phyloP scores from a whole-genome alignment of 805 yeast species.

The Brettanomyces naardenensis region DNA sequence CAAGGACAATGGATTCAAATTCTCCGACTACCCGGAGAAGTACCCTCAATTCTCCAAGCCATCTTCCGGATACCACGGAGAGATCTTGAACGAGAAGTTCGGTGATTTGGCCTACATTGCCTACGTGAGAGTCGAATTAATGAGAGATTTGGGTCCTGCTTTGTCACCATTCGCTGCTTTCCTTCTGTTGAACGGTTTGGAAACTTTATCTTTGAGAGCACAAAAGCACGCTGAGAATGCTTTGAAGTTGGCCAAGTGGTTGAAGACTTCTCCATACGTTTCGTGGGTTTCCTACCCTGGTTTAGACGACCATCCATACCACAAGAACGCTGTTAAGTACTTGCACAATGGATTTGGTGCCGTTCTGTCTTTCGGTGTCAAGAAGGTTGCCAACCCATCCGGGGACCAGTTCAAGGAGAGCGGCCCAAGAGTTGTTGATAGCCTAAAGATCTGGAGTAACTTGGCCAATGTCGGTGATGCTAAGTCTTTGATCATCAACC shows the following conservation, averaged over 20 bases:
- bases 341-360: constrained; percentile 78
- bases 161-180: constrained; percentile 86
- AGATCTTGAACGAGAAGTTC: constrained; percentile 70
- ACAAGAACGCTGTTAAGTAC: constrained; percentile 78
- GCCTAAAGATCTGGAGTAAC: constrained; percentile 77
- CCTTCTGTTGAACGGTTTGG: constrained; percentile 83
- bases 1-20: constrained; percentile 90
- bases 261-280: constrained; percentile 63
- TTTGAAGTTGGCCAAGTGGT: constrained; percentile 65
- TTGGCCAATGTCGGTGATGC: constrained; percentile 97
- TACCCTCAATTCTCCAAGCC: constrained; percentile 91
- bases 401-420: constrained; percentile 63
- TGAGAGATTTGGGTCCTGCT: constrained; percentile 89
- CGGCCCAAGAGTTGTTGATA: constrained; percentile 80
- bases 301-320: constrained; percentile 67
- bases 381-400: constrained; percentile 40
- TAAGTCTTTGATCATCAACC: constrained; percentile 91
- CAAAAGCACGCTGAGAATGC: constrained; percentile 89
- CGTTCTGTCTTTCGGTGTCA: constrained; percentile 83
- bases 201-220: constrained; percentile 86
- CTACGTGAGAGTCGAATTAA: constrained; percentile 72
- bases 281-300: constrained; percentile 93
- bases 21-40: constrained; percentile 76
- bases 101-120: constrained; percentile 75
- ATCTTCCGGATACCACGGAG: constrained; percentile 89